phyloP scores from a whole-genome alignment of 495 filamentous ascomycete genomes.

The Neurospora pannonica region DNA sequence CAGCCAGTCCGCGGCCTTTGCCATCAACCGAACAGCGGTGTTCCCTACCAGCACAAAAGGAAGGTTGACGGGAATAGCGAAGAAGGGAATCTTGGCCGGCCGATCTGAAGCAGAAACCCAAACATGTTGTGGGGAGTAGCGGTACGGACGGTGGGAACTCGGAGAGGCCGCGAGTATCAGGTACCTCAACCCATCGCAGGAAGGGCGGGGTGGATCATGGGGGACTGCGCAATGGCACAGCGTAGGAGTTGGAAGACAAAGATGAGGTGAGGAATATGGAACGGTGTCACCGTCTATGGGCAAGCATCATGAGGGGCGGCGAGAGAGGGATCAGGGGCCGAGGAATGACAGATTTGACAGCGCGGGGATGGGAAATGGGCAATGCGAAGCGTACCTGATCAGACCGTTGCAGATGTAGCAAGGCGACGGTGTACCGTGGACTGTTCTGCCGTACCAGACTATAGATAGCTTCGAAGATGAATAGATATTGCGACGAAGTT shows the following conservation, averaged over 20 bases:
- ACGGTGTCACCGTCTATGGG: neutral
- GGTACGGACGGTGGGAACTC: neutral
- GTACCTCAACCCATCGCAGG: neutral
- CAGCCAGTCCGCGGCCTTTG: constrained; percentile 2
- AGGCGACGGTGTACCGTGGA: neutral
- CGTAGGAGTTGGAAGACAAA: neutral
- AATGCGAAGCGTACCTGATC: neutral
- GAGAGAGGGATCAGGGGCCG: neutral
- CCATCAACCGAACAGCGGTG: constrained; percentile 4
- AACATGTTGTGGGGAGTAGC: neutral
- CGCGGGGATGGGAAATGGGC: neutral
- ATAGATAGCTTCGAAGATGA: neutral
- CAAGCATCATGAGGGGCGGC: neutral
- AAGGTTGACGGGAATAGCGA: constrained; percentile 3
- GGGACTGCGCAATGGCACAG: neutral
- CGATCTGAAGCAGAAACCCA: neutral
- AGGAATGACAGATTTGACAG: neutral
- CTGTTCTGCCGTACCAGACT: neutral
- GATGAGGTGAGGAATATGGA: neutral
- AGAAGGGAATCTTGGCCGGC: neutral
- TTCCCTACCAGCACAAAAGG: constrained; percentile 5
- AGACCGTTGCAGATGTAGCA: neutral
- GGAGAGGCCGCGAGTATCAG: neutral
- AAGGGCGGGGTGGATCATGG: neutral
- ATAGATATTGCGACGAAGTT: neutral